Evolutionary conservation across 441 rosid genomes (phyloP).

Genomic region (Gossypium laxum): DNA sequence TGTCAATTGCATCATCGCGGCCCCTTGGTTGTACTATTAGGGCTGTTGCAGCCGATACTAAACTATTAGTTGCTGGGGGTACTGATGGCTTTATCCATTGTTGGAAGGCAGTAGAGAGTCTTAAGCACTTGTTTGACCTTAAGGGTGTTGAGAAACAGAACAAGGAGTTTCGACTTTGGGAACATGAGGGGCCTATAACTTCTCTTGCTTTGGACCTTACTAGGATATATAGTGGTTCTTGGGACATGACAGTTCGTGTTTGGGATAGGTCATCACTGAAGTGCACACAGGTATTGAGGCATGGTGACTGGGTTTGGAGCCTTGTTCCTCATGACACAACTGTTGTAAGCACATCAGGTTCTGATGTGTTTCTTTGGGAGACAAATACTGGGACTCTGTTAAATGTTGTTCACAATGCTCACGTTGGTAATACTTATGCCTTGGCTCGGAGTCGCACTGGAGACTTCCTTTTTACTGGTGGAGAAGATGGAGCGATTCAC

Average conservation of each 20-base stretch:
- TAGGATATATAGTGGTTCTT: conserved; percentile 70
- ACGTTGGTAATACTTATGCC: conserved; percentile 53
- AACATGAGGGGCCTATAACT: conserved; percentile 81
- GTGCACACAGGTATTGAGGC: conserved; percentile 58
- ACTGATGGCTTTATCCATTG: conserved; percentile 83
- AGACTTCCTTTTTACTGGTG: conserved; percentile 74
- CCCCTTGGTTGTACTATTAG: conserved; percentile 84
- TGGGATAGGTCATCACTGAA: conserved; percentile 69
- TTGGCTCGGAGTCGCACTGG: conserved; percentile 75
- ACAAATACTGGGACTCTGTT: conserved; percentile 39
- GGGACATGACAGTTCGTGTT: conserved; percentile 86
- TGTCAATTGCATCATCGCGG: conserved; percentile 52
- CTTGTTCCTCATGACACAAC: conserved; percentile 62
- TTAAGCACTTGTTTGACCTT: conserved; percentile 56
- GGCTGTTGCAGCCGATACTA: conserved; percentile 66
- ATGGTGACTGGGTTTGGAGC: conserved; percentile 83
- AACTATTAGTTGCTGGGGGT: conserved; percentile 73
- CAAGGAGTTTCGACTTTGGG: conserved; percentile 66
- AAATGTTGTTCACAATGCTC: conserved; percentile 45
- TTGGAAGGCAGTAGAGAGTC: conserved; percentile 63
- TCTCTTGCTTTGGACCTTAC: conserved; percentile 58
- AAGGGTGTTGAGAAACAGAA: conserved; percentile 36
- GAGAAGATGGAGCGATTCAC: conserved; percentile 80
- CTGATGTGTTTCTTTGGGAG: conserved; percentile 80
- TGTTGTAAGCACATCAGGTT: conserved; percentile 52